Conservation (phyloP, 1,284 basidiomycete genomes). For the Porogramme epimiltina region DNA sequence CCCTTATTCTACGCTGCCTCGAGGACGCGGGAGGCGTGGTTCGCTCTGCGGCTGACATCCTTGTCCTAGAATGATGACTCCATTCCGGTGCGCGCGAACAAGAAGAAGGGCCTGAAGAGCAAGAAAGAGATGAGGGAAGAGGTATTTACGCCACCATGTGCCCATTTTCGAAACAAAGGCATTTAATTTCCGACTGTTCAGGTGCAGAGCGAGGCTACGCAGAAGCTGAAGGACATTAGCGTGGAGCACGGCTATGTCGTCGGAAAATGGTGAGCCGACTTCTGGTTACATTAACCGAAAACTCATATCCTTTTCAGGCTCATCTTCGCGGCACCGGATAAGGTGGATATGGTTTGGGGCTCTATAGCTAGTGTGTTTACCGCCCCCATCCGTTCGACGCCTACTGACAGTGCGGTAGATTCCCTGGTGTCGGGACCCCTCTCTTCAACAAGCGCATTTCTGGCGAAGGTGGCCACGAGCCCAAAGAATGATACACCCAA, state of each 20-base stretch:
- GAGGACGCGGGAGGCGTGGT: neutral
- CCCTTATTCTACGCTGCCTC: neutral
- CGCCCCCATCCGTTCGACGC: neutral
- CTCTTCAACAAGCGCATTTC: slow-evolving; percentile 50
- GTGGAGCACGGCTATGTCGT: slow-evolving; percentile 49
- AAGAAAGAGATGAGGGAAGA: slow-evolving; percentile 75
- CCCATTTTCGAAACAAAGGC: too few relatives aligned
- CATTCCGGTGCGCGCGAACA: slow-evolving; percentile 66
- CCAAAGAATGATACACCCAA: slow-evolving; percentile 48
- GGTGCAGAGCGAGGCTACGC: slow-evolving; percentile 59
- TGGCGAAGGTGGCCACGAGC: slow-evolving; percentile 67
- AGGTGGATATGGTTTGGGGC: slow-evolving; percentile 62
- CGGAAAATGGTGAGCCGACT: slow-evolving; percentile 62
- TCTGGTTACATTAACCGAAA: too few relatives aligned
- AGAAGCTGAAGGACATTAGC: slow-evolving; percentile 60
- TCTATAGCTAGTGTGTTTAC: slow-evolving; percentile 50
- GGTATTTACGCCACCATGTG: slow-evolving; percentile 35
- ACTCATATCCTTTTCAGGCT: slow-evolving; percentile 44
- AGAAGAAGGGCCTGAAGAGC: slow-evolving; percentile 69
- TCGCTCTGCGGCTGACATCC: neutral
- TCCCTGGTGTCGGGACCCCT: slow-evolving; percentile 66
- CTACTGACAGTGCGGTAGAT: slow-evolving; percentile 33
- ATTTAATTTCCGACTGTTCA: slow-evolving; percentile 26
- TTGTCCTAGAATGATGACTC: slow-evolving; percentile 55
- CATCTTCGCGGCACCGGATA: slow-evolving; percentile 60